Base-by-base conservation (phyloP, 2,329 filamentous ascomycete genomes). In the Ophiocordyceps robertsii region DNA sequence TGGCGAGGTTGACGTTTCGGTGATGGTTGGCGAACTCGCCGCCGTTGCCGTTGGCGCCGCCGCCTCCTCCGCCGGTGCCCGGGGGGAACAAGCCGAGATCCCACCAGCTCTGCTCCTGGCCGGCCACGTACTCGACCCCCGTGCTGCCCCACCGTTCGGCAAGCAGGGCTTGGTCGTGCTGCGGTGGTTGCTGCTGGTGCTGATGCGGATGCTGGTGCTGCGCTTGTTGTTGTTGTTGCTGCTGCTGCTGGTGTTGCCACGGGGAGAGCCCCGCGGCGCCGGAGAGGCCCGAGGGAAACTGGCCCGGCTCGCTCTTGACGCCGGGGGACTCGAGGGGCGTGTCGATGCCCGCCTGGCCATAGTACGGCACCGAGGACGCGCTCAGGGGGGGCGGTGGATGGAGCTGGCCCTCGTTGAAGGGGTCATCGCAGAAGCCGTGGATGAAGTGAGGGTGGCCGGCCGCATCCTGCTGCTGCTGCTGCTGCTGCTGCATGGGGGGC, bases 321-420 rank as follows among this genome's bases (percentile, higher is more conserved):
- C 56, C 53, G 10, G 64, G 65, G 1, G 65, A 67, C 45, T 60
- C 59, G 38, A 62, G 52, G 13, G 65, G 63, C 30, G 64, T 62
- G 42, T 60, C 53, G 37, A 60, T 55, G 33, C 54, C 56, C 39
- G 53, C 51, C 24, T 56, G 52, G 36, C 50, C 53, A 48, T 58
- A 63, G 48, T 53, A 62, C 31, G 52, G 55, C 50, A 56, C 45
- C 19, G 49, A 49, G 30, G 51, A 38, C 16, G 36, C 14, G 42
- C 44, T 46, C 37, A 38, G n/a, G 4, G 37, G 37, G 41, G 33
- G 44, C 30, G 44, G 48, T n/a, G 43, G 49, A n/a, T 54, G 51
- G 13, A 54, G 48, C 5, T 57, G 46, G 27, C 53, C 49, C 33
- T 63, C 62, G 41, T 46, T 49, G 49, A 66, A 66, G 1, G 63